These are phyloP conservation scores for Baorangia bicolor DNA, from an alignment of 768 basidiomycete species.

Conservation along the genomic window DNA sequence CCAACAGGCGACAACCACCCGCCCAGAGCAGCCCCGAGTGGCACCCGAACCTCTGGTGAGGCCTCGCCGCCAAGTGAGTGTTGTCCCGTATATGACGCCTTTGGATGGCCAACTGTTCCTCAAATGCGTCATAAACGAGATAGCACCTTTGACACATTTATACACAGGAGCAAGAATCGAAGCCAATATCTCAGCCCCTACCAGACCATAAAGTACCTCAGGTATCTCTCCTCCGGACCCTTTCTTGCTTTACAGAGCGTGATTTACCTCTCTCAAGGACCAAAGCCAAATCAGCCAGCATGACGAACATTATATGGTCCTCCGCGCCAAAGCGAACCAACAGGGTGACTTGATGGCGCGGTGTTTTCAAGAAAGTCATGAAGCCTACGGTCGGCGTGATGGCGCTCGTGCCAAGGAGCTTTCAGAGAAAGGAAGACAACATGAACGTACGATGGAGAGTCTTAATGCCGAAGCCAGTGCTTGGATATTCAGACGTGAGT, in stretches of 20 bases:
- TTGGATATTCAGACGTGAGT: slow-evolving; percentile 78
- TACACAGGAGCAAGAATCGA: slow-evolving; percentile 15
- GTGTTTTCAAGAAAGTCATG: slow-evolving; percentile 68
- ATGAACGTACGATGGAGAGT: slow-evolving; percentile 73
- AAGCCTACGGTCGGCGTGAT: slow-evolving; percentile 71
- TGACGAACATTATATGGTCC: slow-evolving; percentile 63
- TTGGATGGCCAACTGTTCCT: not conserved
- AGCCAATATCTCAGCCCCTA: slow-evolving; percentile 17
- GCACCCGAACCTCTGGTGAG: slow-evolving; percentile 6
- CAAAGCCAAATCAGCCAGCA: slow-evolving; percentile 63
- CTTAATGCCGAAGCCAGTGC: slow-evolving; percentile 80
- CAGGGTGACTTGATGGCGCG: slow-evolving; percentile 79
- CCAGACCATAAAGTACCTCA: slow-evolving; percentile 17
- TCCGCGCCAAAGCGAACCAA: slow-evolving; percentile 73
- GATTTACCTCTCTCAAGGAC: slow-evolving; percentile 38
- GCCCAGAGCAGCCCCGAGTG: not conserved
- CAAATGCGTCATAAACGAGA: slow-evolving; percentile 4
- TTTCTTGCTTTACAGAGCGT: not conserved
- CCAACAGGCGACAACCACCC: slow-evolving; percentile 1
- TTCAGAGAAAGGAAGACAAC: slow-evolving; percentile 75
- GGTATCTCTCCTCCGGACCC: slow-evolving; percentile 6
- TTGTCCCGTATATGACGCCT: not conserved
- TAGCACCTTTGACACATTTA: not conserved
- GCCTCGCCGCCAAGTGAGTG: slow-evolving; percentile 17
- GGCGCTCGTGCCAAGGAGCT: slow-evolving; percentile 81